These are phyloP conservation scores for Theileria luwenshuni DNA, from an alignment of 169 alveolate species.

Conservation along the genomic window DNA sequence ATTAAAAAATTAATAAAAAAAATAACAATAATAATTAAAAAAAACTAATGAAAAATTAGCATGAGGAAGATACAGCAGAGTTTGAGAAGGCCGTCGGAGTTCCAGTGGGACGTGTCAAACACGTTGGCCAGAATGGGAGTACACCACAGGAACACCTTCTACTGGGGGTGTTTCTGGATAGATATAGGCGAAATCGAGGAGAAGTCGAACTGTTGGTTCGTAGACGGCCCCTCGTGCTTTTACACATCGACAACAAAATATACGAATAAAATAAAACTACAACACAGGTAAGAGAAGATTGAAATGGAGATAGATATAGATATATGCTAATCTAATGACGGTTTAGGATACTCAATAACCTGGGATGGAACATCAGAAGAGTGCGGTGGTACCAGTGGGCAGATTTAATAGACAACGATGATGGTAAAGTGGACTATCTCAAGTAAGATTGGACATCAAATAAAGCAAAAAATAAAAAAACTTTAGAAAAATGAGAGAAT, in stretches of 20 bases:
- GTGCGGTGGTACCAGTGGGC: slow-evolving; percentile 82
- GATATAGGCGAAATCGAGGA: slow-evolving; percentile 83
- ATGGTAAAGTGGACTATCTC: slow-evolving; percentile 61
- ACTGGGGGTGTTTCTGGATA: slow-evolving; percentile 86
- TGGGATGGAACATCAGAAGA: slow-evolving; percentile 84
- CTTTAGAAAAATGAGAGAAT: slow-evolving; percentile 46
- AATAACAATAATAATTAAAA: neutral
- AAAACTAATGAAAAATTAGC: slow-evolving; percentile 29
- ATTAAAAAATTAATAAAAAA: too few species aligned
- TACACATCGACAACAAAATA: slow-evolving; percentile 74
- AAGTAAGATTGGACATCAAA: slow-evolving; percentile 24
- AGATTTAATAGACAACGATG: slow-evolving; percentile 37
- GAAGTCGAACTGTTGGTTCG: slow-evolving; percentile 79
- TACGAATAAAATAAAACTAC: slow-evolving; percentile 75
- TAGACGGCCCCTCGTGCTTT: slow-evolving; percentile 84
- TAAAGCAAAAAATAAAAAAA: neutral
- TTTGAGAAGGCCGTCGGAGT: slow-evolving; percentile 73
- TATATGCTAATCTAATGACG: neutral
- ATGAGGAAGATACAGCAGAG: slow-evolving; percentile 77
- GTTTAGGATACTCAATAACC: slow-evolving; percentile 70
- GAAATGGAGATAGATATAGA: too few species aligned
- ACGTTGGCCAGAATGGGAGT: slow-evolving; percentile 75
- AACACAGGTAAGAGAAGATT: slow-evolving; percentile 78
- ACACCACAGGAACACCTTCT: slow-evolving; percentile 78
- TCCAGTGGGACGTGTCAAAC: slow-evolving; percentile 85